These are phyloP conservation scores for Takashimella koratensis DNA, from an alignment of 1,284 basidiomycete genomes.

Conservation along the genomic window DNA sequence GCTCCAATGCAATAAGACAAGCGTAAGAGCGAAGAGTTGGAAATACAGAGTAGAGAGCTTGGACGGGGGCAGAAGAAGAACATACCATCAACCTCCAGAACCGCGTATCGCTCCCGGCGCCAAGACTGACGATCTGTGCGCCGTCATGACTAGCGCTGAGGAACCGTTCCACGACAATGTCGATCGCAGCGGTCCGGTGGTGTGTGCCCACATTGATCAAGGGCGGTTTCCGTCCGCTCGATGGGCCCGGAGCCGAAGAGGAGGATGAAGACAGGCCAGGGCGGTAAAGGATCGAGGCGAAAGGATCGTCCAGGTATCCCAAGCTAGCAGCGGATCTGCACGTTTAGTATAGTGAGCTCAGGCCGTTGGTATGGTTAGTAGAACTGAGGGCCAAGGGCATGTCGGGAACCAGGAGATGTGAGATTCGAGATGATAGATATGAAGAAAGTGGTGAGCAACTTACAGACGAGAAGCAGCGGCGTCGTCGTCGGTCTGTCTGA, in stretches of 20 bases:
- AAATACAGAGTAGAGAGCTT: too few relatives aligned
- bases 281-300: constrained; percentile 58
- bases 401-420: too few relatives aligned
- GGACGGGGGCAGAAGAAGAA: too few relatives aligned
- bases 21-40: too few relatives aligned
- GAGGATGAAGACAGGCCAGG: background rate
- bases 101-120: constrained; percentile 87
- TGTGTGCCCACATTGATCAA: constrained; percentile 95
- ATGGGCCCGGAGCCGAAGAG: background rate
- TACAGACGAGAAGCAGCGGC: constrained; percentile 71
- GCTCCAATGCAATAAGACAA: too few relatives aligned
- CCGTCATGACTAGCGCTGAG: constrained; percentile 51
- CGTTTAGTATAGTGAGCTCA: too few relatives aligned
- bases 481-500: constrained; percentile 69
- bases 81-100: constrained; percentile 85
- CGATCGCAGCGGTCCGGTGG: constrained; percentile 75
- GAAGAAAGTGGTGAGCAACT: constrained; percentile 15
- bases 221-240: constrained; percentile 54
- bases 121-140: constrained; percentile 80
- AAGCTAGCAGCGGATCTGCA: constrained; percentile 65
- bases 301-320: constrained; percentile 71
- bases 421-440: too few relatives aligned
- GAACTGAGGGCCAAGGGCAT: too few relatives aligned
- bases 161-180: constrained; percentile 72
- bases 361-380: background rate